These are phyloP conservation scores for Linanthus parryae DNA, from an alignment of 148 eudicot genomes.

Conservation along the genomic window DNA sequence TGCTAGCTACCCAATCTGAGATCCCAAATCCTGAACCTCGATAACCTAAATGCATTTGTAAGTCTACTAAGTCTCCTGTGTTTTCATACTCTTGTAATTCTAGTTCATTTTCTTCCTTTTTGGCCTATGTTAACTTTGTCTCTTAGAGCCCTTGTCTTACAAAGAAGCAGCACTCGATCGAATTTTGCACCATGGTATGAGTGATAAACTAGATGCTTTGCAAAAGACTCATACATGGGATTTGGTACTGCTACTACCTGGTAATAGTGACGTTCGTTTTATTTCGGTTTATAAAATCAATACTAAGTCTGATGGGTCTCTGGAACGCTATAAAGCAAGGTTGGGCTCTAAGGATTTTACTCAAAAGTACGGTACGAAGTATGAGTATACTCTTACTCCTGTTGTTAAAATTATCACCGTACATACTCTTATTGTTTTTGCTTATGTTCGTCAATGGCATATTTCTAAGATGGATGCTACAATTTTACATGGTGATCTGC, in stretches of 20 bases:
- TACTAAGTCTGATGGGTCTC: neutral
- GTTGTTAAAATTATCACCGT: constrained; percentile 1
- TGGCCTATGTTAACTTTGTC: too few species aligned
- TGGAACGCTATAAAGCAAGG: neutral
- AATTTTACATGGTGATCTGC: neutral
- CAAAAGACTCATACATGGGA: constrained; percentile 7
- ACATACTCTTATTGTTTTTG: neutral
- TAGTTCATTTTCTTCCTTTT: too few species aligned
- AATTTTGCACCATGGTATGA: too few species aligned
- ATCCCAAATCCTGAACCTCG: too few species aligned
- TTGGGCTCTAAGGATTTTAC: neutral
- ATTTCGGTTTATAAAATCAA: constrained; percentile 1
- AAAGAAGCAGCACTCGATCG: too few species aligned
- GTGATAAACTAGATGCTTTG: too few species aligned
- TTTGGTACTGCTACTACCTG: neutral
- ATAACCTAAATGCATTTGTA: too few species aligned
- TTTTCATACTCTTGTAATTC: too few species aligned
- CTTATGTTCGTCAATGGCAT: neutral
- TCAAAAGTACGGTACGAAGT: constrained; percentile 1
- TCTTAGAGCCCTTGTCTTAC: too few species aligned
- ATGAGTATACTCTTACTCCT: neutral
- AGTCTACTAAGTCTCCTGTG: too few species aligned
- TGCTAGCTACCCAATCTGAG: too few species aligned
- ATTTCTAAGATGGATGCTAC: neutral
- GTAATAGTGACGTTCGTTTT: neutral